Evolutionary conservation across 2,329 filamentous ascomycete genomes (phyloP), one percentile per base, ranked within the genome.

Genomic region (Pseudocercospora crystallina): DNA sequence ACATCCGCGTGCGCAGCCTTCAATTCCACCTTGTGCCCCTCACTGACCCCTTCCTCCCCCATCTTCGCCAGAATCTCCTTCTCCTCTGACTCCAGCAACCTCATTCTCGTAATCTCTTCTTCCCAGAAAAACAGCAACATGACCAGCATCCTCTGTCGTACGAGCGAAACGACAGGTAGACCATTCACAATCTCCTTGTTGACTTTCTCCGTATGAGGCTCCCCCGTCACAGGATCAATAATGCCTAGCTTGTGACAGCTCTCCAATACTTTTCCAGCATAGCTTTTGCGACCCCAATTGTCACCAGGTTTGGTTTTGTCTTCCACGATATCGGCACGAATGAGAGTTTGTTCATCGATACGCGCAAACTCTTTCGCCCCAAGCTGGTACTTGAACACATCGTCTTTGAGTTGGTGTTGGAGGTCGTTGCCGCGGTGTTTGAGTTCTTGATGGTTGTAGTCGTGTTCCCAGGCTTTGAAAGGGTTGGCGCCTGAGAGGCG

Each of bases 91-190:
- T 37, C 30, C 12, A 57, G 40, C 26, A 51, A 40, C 13, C 40
- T 36, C 54, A 51, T 54, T 8, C 54, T 31, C 31, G 31, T 43
- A 17, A 48, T 14, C 41, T 57, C 54, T 37, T 54, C 54, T 42
- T 54, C 51, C 54, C 51, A 56, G 31, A 54, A 57, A 43, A 57
- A 57, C 32, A 57, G 47, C 43, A 57, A 35, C 46, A 49, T 57
- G 11, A 57, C 47, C 50, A 54, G 35, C 36, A 43, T 44, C 37
- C 51, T 44, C 46, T 57, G 51, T 47, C 51, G 54, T 43, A 35
- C 33, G 8, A 54, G 43, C 20, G 45, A 46, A 13, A 57, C 43
- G 11, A 47, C 35, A n/a, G 54, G 49, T 43, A 57, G 50, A 29
- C 38, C 39, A 17, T 47, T 51, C 29, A 57, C 46, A 26, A 57